phyloP scores from a whole-genome alignment of 2,329 filamentous ascomycete species.

The Alternaria sp. region DNA sequence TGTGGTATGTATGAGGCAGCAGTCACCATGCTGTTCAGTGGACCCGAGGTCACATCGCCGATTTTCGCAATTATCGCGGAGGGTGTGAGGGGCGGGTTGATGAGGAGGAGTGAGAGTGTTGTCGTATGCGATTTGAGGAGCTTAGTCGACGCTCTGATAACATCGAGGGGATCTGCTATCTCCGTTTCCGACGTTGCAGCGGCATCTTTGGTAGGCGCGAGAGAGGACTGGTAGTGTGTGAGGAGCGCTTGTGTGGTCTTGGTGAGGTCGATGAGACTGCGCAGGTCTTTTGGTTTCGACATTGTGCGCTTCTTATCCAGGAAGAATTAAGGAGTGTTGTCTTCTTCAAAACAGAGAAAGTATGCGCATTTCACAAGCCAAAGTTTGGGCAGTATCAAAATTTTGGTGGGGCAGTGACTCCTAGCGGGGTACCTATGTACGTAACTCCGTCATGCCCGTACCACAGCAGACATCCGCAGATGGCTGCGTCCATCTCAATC shows the following conservation, averaged over 20 bases:
- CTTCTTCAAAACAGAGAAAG: no score
- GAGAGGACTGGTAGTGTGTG: constrained; percentile 44
- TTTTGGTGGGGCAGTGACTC: constrained; percentile 16
- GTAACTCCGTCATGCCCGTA: not conserved
- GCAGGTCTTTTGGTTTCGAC: constrained; percentile 34
- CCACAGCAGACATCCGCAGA: not conserved
- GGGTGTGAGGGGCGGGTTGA: constrained; percentile 85
- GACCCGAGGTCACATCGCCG: constrained; percentile 71
- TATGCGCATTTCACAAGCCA: not conserved
- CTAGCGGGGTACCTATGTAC: not conserved
- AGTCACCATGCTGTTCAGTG: constrained; percentile 75
- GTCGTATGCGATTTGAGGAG: constrained; percentile 83
- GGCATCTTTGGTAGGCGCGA: constrained; percentile 25
- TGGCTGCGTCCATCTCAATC: no score
- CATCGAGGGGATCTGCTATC: constrained; percentile 60
- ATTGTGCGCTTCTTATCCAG: no score
- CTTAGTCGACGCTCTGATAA: constrained; percentile 73
- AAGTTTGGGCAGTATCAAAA: constrained; percentile 2
- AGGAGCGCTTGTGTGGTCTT: constrained; percentile 46
- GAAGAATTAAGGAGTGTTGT: no score
- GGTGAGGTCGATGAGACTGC: constrained; percentile 42
- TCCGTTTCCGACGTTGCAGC: constrained; percentile 21
- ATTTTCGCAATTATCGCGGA: constrained; percentile 75
- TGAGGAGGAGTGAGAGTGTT: constrained; percentile 83
- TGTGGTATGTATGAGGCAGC: constrained; percentile 47